phyloP scores from a whole-genome alignment of 2,329 filamentous ascomycete species.

The Paracorniculantispora psalliotae region DNA sequence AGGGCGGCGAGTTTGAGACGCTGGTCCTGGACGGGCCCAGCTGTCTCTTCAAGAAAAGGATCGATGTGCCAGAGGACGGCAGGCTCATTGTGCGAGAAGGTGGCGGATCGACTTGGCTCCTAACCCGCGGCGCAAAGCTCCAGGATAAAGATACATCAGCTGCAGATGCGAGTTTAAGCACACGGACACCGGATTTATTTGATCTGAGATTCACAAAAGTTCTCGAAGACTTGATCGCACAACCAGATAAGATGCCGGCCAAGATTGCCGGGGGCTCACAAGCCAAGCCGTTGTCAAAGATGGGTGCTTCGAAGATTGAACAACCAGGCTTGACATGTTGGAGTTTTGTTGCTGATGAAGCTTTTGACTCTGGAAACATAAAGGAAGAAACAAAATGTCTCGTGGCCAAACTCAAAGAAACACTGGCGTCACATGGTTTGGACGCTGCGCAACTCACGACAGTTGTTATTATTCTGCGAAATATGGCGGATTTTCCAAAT shows the following conservation, averaged over 20 bases:
- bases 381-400: slow-evolving; percentile 45
- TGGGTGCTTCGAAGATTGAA: too few relatives aligned
- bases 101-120: slow-evolving; percentile 72
- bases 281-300: not conserved
- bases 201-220: slow-evolving; percentile 55
- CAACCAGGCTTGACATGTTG: slow-evolving; percentile 21
- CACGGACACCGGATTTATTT: slow-evolving; percentile 58
- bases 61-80: slow-evolving; percentile 55
- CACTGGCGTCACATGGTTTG: slow-evolving; percentile 30
- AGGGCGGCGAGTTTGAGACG: slow-evolving; percentile 96
- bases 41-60: slow-evolving; percentile 65
- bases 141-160: slow-evolving; percentile 31
- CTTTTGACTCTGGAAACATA: slow-evolving; percentile 28
- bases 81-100: slow-evolving; percentile 57
- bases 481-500: slow-evolving; percentile 71
- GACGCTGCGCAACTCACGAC: slow-evolving; percentile 42
- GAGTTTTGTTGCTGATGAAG: slow-evolving; percentile 31
- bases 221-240: slow-evolving; percentile 27
- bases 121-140: slow-evolving; percentile 53
- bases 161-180: not conserved
- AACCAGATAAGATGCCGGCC: not conserved
- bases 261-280: not conserved
- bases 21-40: slow-evolving; percentile 76
- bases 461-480: slow-evolving; percentile 64
- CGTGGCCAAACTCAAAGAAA: slow-evolving; percentile 39